These are phyloP conservation scores for Astraeus odoratus DNA, from an alignment of 768 basidiomycete species.

Conservation along the genomic window DNA sequence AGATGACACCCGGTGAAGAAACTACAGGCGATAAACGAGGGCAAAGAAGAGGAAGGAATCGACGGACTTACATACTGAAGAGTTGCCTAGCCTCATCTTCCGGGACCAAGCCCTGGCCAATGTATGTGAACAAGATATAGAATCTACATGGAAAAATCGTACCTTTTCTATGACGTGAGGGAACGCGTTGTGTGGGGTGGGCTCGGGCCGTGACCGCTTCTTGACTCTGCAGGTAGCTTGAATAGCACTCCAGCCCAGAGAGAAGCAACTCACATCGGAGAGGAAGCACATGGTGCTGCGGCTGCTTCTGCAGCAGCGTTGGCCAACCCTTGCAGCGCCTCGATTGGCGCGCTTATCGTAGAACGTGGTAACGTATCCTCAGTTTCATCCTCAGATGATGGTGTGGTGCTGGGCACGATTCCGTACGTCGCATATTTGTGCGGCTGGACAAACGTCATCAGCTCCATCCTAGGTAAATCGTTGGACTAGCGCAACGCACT, in stretches of 20 bases:
- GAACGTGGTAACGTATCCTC: slow-evolving; percentile 83
- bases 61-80: slow-evolving; percentile 70
- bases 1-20: slow-evolving; percentile 96
- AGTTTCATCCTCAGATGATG: slow-evolving; percentile 87
- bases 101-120: slow-evolving; percentile 66
- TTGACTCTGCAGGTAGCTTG: slow-evolving; percentile 37
- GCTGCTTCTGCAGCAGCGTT: slow-evolving; percentile 95
- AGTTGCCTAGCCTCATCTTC: slow-evolving; percentile 86
- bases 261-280: slow-evolving; percentile 42
- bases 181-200: slow-evolving; percentile 78
- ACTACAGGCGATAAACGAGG: slow-evolving; percentile 33
- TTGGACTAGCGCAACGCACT: slow-evolving; percentile 36
- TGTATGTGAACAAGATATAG: not conserved
- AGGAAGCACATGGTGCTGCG: slow-evolving; percentile 60
- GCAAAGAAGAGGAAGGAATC: slow-evolving; percentile 3
- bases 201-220: slow-evolving; percentile 80
- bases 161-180: slow-evolving; percentile 89
- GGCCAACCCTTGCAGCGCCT: slow-evolving; percentile 88
- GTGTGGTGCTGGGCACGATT: slow-evolving; percentile 74
- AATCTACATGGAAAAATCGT: slow-evolving; percentile 1
- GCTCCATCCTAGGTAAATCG: slow-evolving; percentile 11
- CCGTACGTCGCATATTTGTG: slow-evolving; percentile 91
- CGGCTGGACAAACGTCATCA: slow-evolving; percentile 40
- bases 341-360: slow-evolving; percentile 85
- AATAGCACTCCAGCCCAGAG: not conserved